phyloP scores from a whole-genome alignment of 148 eudicot species.

The Agrostemma githago region DNA sequence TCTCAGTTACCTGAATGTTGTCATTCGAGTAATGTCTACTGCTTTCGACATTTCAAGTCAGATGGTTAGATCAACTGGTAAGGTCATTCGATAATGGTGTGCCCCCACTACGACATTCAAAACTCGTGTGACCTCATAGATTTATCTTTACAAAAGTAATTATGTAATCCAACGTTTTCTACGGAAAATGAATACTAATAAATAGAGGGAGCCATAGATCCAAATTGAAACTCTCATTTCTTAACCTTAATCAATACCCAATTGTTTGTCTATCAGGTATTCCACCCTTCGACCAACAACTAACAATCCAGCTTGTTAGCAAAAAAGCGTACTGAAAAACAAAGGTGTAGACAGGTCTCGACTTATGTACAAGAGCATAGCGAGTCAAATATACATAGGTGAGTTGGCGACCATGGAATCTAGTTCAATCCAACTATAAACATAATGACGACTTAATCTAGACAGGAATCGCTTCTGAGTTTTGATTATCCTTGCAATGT shows the following conservation, averaged over 20 bases:
- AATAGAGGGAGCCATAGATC: too few species aligned
- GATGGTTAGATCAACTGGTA: too few species aligned
- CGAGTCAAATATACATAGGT: conserved; percentile 19
- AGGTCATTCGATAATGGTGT: too few species aligned
- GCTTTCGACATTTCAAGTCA: too few species aligned
- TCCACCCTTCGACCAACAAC: conserved; percentile 8
- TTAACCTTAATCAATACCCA: conserved; percentile 15
- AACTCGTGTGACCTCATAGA: too few species aligned
- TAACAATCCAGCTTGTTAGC: conserved; percentile 12
- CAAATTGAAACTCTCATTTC: not conserved
- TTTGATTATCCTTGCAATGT: conserved; percentile 74
- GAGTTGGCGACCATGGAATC: conserved; percentile 19
- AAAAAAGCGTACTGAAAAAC: conserved; percentile 14
- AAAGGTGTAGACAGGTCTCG: conserved; percentile 3
- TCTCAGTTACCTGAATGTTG: not conserved
- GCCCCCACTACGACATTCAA: too few species aligned
- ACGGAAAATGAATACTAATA: too few species aligned
- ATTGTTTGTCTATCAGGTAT: not conserved
- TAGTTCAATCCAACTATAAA: conserved; percentile 17
- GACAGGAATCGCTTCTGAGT: conserved; percentile 80
- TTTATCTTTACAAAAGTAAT: too few species aligned
- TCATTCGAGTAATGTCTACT: too few species aligned
- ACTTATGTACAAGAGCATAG: conserved; percentile 24
- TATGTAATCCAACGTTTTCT: too few species aligned
- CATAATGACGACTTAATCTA: conserved; percentile 31